A percentile compares a stretch with the other conserved stretches of the same genome.
phyloP scores from a whole-genome alignment of 2,329 filamentous ascomycete species.

The Trichoderma endophyticum region DNA sequence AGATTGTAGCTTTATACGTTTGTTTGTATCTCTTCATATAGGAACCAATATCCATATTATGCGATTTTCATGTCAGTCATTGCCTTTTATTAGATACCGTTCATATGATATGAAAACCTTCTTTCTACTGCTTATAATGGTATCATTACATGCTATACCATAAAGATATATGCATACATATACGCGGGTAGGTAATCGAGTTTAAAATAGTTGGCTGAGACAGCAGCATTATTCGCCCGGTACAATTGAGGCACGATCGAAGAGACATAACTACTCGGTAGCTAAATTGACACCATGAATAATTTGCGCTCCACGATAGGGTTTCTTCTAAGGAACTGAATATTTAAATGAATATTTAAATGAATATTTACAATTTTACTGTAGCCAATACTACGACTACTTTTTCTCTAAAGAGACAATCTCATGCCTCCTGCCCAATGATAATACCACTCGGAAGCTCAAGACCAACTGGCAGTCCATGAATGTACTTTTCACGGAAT shows the following conservation, averaged over 20 bases:
- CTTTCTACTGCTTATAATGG: not conserved
- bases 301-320: not conserved
- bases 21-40: not conserved
- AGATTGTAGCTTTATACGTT: not conserved
- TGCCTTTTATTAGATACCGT: not conserved
- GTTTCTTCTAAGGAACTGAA: not conserved
- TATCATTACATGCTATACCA: not conserved
- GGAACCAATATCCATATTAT: not conserved
- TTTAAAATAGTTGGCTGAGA: not conserved
- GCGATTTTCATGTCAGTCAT: not conserved
- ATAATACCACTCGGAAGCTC: constrained; percentile 48
- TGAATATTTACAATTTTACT: not conserved
- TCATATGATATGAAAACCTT: too few relatives aligned
- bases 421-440: constrained; percentile 25
- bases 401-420: not conserved
- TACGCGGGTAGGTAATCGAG: rapidly evolving
- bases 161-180: not conserved
- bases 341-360: not conserved
- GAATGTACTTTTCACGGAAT: constrained; percentile 39
- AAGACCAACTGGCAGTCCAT: constrained; percentile 46
- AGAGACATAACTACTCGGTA: not conserved
- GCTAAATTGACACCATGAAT: not conserved
- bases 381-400: not conserved
- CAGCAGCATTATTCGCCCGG: not conserved
- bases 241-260: not conserved